Evolutionary conservation across 306 rosid species (phyloP), one percentile per base, ranked within the genome.

Genomic region (Vachellia collinsii): DNA sequence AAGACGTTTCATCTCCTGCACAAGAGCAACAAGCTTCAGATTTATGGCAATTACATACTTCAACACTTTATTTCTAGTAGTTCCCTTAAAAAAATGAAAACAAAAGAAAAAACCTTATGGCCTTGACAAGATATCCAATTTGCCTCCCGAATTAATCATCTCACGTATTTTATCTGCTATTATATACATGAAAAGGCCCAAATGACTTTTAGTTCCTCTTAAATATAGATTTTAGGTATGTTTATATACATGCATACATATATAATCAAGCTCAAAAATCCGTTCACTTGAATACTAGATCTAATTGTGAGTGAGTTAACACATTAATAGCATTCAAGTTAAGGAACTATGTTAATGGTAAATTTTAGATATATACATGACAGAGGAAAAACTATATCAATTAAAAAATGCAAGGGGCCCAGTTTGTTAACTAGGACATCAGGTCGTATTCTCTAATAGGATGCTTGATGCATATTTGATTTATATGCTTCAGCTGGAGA

Each of bases 1-100:
- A 54, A 86, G 86, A 74, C 93, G 90, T 86, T 94, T 92, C 76
- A 81, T 62, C 82, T 94, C 97, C 98, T 94, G 90, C 83, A 88
- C 50, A 63, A 22, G 68, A 58, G 65, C 50, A 83, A 77, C 36
- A 75, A 81, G 42, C 23, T 51, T 79, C 59, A 74, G 68, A 11
- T 71, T n/a, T 51, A 50, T 14, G 70, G 70, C 43, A 53, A 17
- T 16, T n/a, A 10, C 56, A 79, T 8, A 6, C 11, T 42, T 4
- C n/a, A 77, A 14, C 1, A 64, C 14, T 79, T 17, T 43, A 34
- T 56, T 75, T 64, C 29, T 38, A 16, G 19, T 11, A 54, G 20
- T 70, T 20, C 12, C 48, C 48, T 3, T n/a, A n/a, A 29, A 29
- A 29, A 29, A 29, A 29, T 29, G 34, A n/a, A n/a, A n/a, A n/a